phyloP scores from a whole-genome alignment of 192 early-diverging fungal genomes.

The Chytriomyces sp. region DNA sequence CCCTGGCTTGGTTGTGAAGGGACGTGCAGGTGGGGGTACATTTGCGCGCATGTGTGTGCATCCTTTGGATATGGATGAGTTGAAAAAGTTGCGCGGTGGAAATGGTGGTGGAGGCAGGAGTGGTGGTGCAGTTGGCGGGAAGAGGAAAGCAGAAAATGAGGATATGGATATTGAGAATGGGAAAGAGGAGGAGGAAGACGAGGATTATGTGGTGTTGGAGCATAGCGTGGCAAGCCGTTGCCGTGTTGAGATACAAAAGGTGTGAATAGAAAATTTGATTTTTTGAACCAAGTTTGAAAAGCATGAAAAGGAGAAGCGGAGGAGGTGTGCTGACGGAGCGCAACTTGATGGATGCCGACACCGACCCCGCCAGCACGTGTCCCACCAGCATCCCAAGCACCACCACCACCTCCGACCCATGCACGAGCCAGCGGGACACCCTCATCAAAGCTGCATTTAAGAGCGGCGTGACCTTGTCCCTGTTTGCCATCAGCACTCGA shows the following conservation, averaged over 20 bases:
- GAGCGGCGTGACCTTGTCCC: no score
- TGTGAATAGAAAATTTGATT: slow-evolving; percentile 29
- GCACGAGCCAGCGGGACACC: no score
- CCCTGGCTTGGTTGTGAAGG: slow-evolving; percentile 76
- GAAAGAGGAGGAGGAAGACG: slow-evolving; percentile 19
- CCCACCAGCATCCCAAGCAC: no score
- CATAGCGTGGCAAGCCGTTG: slow-evolving; percentile 43
- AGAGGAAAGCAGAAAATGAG: slow-evolving; percentile 31
- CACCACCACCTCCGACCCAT: no score
- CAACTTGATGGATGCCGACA: no score
- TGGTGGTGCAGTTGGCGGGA: not conserved
- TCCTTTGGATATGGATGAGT: slow-evolving; percentile 55
- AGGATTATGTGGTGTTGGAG: slow-evolving; percentile 33
- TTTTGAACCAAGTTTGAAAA: slow-evolving; percentile 17
- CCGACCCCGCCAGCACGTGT: no score
- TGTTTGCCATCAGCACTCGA: no score
- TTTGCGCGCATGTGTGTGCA: slow-evolving; percentile 78
- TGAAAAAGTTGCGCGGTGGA: slow-evolving; percentile 3
- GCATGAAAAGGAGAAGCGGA: no score
- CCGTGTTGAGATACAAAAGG: slow-evolving; percentile 47
- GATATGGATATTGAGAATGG: slow-evolving; percentile 26
- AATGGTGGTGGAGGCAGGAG: not conserved
- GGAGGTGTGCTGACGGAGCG: no score
- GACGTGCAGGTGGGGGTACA: slow-evolving; percentile 63
- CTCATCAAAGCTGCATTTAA: no score